Base-by-base conservation (phyloP, 1,284 basidiomycete genomes). In the Hymenochaete sp. region DNA sequence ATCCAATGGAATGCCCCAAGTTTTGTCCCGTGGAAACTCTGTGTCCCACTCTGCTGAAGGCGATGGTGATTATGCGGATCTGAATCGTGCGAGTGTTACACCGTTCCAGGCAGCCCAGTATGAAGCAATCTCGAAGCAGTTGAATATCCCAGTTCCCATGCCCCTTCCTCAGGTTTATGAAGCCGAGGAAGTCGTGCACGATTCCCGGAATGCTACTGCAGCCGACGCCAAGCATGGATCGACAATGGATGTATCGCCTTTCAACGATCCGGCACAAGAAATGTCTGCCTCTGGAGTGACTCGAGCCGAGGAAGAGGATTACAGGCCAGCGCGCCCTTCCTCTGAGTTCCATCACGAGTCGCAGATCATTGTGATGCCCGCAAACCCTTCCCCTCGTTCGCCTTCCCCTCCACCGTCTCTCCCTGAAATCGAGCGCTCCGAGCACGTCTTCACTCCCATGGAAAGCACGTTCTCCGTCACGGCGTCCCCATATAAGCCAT, bases 21-120 rank as follows among this genome's bases (percentile, higher is more conserved):
- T 31, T 9, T 27, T 51, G 8, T 26, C 45, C 1, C 45, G 49
- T 11, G 37, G 41, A 16, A 44, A 44, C 21, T 47, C 49, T 18
- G 19, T 47, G 18, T n/a, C 39, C 7, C 39, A 43, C 39, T 35
- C 21, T 5, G 5, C 26, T 47, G 25, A 22, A 48, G 40, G 25
- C 49, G 22, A 35, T 29, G 25, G 27, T 6, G 41, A 51, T 6
- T 82, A 84, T 48, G 67, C 75, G 16, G 77, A 84, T 54, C 64
- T 83, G 32, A 65, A 61, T 56, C 70, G 82, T 28, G 76, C 77
- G 11, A 82, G 81, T 54, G 73, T 83, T 2, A 75, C 81, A 4
- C 81, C 82, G 0, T 82, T 70, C 69, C 82, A 85, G 57, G 81
- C 77, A 19, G 70, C 68, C 0, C 82, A 85, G 58, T 84, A 84